These are phyloP conservation scores for Penicillium parvum DNA, from an alignment of 495 filamentous ascomycete genomes.

Conservation along the genomic window DNA sequence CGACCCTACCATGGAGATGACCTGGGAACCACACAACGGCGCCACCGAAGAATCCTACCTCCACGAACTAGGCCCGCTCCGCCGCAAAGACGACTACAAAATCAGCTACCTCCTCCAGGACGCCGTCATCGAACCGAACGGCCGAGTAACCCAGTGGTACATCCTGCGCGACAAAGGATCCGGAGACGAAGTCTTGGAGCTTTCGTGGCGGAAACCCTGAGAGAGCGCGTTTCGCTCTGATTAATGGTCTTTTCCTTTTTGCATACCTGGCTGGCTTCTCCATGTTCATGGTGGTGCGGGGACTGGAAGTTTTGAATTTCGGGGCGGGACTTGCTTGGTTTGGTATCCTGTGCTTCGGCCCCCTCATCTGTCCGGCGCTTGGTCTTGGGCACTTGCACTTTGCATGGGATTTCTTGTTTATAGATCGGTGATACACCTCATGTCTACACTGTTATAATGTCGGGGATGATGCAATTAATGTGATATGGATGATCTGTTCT, in stretches of 20 bases:
- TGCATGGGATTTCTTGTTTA: constrained; percentile 25
- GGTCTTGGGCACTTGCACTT: constrained; percentile 17
- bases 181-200: constrained; percentile 38
- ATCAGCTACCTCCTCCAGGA: constrained; percentile 34
- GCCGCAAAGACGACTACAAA: constrained; percentile 37
- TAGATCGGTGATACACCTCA: constrained; percentile 25
- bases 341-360: not conserved
- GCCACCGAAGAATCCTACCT: constrained; percentile 37
- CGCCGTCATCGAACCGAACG: constrained; percentile 25
- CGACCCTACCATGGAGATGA: constrained; percentile 41
- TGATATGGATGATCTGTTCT: constrained; percentile 16
- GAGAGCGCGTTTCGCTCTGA: not conserved
- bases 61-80: constrained; percentile 41
- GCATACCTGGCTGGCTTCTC: constrained; percentile 11
- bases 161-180: constrained; percentile 30
- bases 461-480: constrained; percentile 19
- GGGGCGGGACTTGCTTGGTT: not conserved
- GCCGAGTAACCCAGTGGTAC: constrained; percentile 39
- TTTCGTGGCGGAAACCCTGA: constrained; percentile 38
- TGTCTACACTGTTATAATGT: constrained; percentile 17
- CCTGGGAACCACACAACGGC: constrained; percentile 42
- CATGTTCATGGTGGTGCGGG: not conserved
- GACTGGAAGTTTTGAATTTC: not conserved
- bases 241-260: constrained; percentile 5
- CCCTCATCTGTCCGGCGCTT: constrained; percentile 18